Conservation (phyloP, 352 stramenopile species). For the Globisporangium irregulare region DNA sequence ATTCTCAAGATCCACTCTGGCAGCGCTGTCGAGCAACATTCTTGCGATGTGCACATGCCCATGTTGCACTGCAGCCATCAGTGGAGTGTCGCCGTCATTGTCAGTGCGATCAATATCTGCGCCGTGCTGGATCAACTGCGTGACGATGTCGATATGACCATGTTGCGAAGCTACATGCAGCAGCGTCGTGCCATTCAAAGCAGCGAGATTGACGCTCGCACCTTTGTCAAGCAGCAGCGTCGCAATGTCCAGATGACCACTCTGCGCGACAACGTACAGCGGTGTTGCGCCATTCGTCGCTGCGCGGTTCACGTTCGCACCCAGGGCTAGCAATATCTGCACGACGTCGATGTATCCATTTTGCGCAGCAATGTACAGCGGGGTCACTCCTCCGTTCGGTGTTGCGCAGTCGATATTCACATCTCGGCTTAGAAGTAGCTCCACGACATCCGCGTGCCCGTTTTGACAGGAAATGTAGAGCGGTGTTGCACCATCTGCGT, state of each 20-base stretch:
- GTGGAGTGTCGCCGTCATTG: constrained; percentile 6
- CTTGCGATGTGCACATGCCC: constrained; percentile 3
- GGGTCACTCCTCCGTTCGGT: background rate
- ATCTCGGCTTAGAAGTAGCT: background rate
- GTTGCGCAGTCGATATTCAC: constrained; percentile 1
- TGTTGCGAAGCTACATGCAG: constrained; percentile 9
- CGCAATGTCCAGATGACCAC: background rate
- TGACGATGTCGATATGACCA: constrained; percentile 4
- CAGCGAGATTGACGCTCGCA: constrained; percentile 1
- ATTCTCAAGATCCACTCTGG: background rate
- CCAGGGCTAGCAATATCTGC: background rate
- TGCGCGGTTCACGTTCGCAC: background rate
- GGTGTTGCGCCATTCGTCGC: constrained; percentile 5
- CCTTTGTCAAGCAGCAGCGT: background rate
- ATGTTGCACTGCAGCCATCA: constrained; percentile 8
- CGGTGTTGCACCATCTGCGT: constrained; percentile 5
- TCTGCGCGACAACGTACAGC: constrained; percentile 3
- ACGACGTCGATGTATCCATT: constrained; percentile 4
- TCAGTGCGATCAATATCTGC: background rate
- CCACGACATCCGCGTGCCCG: constrained; percentile 1
- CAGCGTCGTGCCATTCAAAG: constrained; percentile 4
- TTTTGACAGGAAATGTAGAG: constrained; percentile 14
- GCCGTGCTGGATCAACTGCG: background rate
- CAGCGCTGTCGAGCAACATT: constrained; percentile 1
- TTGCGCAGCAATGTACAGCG: constrained; percentile 9